Base-by-base conservation (phyloP, 2,329 filamentous ascomycete species). In the Aspergillus nomiae region DNA sequence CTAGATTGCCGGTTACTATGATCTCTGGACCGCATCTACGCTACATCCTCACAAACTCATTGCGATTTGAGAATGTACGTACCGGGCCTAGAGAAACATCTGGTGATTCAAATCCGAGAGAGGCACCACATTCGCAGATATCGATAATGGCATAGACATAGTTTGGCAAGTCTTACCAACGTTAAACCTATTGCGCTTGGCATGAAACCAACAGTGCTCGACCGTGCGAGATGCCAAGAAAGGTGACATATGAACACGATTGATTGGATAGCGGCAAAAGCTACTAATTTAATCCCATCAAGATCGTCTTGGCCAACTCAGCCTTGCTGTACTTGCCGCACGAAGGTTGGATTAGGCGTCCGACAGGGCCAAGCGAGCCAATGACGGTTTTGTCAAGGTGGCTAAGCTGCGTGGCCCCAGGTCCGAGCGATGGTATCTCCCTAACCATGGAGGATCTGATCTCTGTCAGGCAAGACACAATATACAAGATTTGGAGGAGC, bases 71-170 rank as follows among this genome's bases (percentile, higher is more conserved):
- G 14, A 36, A 16, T 36, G 5, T 12, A 36, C 0, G 34, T 16
- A 36, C 7, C 34, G 14, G 14, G 34, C 14, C 34, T 36, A 14
- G 34, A 7, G 34, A 36, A 16, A 14, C 2, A 14, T 36, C 34
- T 16, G 14, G 5, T 12, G 6, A 36, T 12, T 0, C 2, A 36
- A 16, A 36, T 3, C 34, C 14, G 5, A 36, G 14, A 16, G 14
- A 36, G 0, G 14, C 34, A 7, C 1, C 14, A 16, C 7, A 7
- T 7, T 36, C 1, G 5, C 14, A 36, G 11, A 36, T 16, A 16
- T 36, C 7, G 0, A 2, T 2, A 36, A 12, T 7, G 5, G 2
- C 34, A 16, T 0, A 16, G 34, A 4, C 0, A 14, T 16, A 14
- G 2, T 12, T 14, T 6, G 14, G 6, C 16, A 2, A 8, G 16